Evolutionary conservation across 2,329 filamentous ascomycete genomes (phyloP), one percentile per base, ranked within the genome.

Genomic region (Hirsutella minnesotensis): DNA sequence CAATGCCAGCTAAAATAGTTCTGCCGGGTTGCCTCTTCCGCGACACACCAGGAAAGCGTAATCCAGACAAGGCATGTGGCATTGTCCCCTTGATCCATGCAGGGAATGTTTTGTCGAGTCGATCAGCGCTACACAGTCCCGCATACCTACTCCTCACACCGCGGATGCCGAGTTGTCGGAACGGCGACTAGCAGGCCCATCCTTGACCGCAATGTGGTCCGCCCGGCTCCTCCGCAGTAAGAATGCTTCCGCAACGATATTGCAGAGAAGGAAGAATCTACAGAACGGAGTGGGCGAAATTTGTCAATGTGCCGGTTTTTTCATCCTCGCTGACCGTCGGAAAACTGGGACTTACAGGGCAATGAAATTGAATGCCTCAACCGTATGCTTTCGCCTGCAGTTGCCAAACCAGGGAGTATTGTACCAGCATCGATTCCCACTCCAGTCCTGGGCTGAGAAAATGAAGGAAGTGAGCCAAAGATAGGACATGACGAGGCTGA

Each of bases 401-500:
- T 45, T 36, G 15, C 38, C 44, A 3, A 36, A n/a, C n/a, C 44
- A 41, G 9, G 49, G 48, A 4, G 21, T 20, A 16, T n/a, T 40
- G 3, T 27, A 18, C n/a, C 21, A 35, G 19, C 51, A 53, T 15
- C 47, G 45, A 16, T 33, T 38, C 9, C 49, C 46, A 21, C 46
- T 46, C 49, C 53, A 56, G 38, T 53, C 50, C 13, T 52, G 44
- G 2, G 51, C 45, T 8, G 52, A 45, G 41, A 56, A 55, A 46
- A 54, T 52, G 41, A 56, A 54, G 18, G 51, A 45, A 8, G 53
- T 54, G 38, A 56, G 47, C 53, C 53, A 56, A 3, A 56, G 49
- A 40, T 53, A 56, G 21, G 52, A 55, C 35, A 55, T 49, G 40
- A 49, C 39, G 5, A 54, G 39, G 42, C 52, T 53, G 4, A 49